Conservation (phyloP, 257 asterid species). For the Solanum peruvianum region DNA sequence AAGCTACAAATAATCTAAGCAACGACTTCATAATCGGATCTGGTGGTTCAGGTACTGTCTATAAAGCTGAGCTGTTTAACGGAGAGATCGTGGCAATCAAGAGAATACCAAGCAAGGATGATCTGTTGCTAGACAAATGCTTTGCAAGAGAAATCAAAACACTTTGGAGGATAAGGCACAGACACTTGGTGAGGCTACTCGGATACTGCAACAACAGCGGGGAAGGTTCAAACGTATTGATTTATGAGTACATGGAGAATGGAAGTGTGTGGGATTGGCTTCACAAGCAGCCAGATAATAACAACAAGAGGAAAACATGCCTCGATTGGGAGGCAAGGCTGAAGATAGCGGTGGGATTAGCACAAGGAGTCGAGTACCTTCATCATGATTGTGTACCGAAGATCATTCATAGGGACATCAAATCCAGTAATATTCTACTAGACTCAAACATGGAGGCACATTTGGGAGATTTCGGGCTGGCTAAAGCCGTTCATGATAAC, state of each 20-base stretch:
- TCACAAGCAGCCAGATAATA: constrained; percentile 35
- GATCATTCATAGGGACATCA: constrained; percentile 84
- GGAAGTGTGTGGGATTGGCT: constrained; percentile 93
- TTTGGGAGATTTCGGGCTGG: constrained; percentile 91
- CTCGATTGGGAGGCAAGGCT: constrained; percentile 68
- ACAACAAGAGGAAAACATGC: constrained; percentile 35
- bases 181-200: constrained; percentile 73
- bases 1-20: constrained; percentile 77
- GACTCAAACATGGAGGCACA: constrained; percentile 87
- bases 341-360: constrained; percentile 75
- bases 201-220: constrained; percentile 66
- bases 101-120: constrained; percentile 58
- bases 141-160: constrained; percentile 85
- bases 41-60: constrained; percentile 81
- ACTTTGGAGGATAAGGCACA: constrained; percentile 75
- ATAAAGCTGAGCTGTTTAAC: constrained; percentile 54
- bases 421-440: constrained; percentile 67
- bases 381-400: constrained; percentile 91
- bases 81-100: constrained; percentile 81
- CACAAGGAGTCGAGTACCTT: constrained; percentile 87
- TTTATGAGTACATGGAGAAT: constrained; percentile 90
- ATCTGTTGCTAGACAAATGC: constrained; percentile 58
- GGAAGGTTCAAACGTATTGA: constrained; percentile 57
- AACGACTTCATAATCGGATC: constrained; percentile 72
- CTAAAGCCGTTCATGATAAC: constrained; percentile 45